A percentile compares a stretch with the other conserved stretches of the same genome.
These are phyloP conservation scores for Gossypium davidsonii DNA, from an alignment of 441 rosid genomes.

Conservation along the genomic window DNA sequence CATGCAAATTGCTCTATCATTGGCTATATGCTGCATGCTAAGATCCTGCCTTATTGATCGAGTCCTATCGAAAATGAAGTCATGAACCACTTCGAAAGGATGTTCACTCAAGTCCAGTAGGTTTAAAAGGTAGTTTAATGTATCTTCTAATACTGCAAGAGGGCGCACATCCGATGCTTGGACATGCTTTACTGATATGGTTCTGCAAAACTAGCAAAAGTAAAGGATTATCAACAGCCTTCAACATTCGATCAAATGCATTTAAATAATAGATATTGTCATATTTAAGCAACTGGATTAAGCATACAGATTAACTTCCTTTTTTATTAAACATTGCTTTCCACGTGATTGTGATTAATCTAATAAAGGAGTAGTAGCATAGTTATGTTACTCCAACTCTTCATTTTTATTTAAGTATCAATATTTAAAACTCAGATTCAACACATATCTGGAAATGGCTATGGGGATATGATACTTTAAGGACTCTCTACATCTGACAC, in stretches of 20 bases:
- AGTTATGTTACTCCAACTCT: neutral
- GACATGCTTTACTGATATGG: constrained; percentile 52
- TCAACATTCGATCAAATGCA: neutral
- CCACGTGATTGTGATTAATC: neutral
- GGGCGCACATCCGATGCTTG: constrained; percentile 67
- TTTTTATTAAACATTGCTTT: neutral
- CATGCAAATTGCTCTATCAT: constrained; percentile 52
- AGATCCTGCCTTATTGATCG: constrained; percentile 92
- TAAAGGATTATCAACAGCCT: constrained; percentile 8
- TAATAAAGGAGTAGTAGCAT: neutral
- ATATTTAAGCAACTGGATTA: neutral
- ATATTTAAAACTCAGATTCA: neutral
- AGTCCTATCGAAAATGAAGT: constrained; percentile 77
- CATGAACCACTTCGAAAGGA: constrained; percentile 81
- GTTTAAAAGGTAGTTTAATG: constrained; percentile 58
- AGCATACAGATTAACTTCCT: neutral
- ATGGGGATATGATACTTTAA: neutral
- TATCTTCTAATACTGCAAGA: constrained; percentile 59
- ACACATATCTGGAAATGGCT: neutral
- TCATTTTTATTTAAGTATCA: neutral
- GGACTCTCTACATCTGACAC: neutral
- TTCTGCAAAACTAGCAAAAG: constrained; percentile 79
- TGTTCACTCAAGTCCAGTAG: constrained; percentile 49
- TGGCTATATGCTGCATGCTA: constrained; percentile 71
- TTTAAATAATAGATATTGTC: neutral